Evolutionary conservation across 257 asterid species (phyloP).

Genomic region (Solanum ossicruentum): DNA sequence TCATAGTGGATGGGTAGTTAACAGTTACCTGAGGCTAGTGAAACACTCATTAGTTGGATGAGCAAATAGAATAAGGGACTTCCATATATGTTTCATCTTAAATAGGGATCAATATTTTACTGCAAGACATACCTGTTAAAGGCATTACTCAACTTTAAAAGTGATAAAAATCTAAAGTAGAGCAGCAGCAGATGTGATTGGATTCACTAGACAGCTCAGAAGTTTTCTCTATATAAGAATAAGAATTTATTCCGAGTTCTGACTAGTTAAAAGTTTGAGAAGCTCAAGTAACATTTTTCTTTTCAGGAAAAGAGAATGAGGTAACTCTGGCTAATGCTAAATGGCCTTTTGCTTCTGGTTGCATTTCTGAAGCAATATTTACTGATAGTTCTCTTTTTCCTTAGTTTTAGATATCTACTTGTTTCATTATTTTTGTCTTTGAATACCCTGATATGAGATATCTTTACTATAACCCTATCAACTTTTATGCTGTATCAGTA

Average conservation of each 20-base stretch:
- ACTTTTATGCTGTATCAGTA: not conserved
- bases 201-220: not conserved
- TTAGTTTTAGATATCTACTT: not conserved
- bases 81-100: not conserved
- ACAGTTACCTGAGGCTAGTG: not conserved
- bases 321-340: not conserved
- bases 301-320: not conserved
- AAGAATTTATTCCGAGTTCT: not conserved
- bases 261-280: not conserved
- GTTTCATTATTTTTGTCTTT: not conserved
- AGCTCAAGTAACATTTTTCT: not conserved
- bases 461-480: not conserved
- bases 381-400: not conserved
- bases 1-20: not conserved
- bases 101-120: not conserved
- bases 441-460: not conserved
- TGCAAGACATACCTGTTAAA: not conserved
- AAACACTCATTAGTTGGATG: not conserved
- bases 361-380: not conserved
- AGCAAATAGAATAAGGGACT: not conserved
- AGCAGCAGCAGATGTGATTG: not conserved
- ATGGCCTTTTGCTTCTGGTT: not conserved
- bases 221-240: not conserved
- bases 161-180: not conserved
- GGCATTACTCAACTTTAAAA: not conserved